phyloP scores from a whole-genome alignment of 2,329 filamentous ascomycete species.

The Talaromyces sp. region DNA sequence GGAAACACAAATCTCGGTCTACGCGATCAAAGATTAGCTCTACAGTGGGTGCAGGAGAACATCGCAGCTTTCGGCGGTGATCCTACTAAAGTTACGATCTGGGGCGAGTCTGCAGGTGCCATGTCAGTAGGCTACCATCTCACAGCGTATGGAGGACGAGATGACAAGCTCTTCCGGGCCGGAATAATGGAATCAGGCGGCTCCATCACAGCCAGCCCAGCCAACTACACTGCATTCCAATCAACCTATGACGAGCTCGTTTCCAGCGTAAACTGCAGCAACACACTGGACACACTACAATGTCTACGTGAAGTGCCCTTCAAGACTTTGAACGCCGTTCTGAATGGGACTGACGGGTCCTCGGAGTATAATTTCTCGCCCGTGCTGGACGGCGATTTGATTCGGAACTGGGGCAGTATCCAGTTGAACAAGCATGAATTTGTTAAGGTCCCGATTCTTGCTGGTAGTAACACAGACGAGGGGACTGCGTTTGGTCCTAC shows the following conservation, averaged over 20 bases:
- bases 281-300: constrained; percentile 59
- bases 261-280: constrained; percentile 60
- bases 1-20: constrained; percentile 62
- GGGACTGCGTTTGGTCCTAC: constrained; percentile 59
- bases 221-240: constrained; percentile 41
- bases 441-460: constrained; percentile 65
- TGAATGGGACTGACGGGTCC: constrained; percentile 49
- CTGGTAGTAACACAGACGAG: constrained; percentile 68
- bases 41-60: constrained; percentile 43
- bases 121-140: constrained; percentile 55
- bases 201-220: constrained; percentile 49
- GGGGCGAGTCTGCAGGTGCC: constrained; percentile 62
- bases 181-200: constrained; percentile 58
- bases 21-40: constrained; percentile 40
- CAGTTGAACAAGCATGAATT: constrained; percentile 63
- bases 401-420: constrained; percentile 55
- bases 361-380: constrained; percentile 43
- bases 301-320: constrained; percentile 68
- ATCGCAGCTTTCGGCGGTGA: constrained; percentile 40
- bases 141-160: constrained; percentile 56
- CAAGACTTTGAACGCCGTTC: constrained; percentile 57
- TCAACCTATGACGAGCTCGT: constrained; percentile 66
- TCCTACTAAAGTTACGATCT: constrained; percentile 44
- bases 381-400: constrained; percentile 60
- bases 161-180: constrained; percentile 58